Evolutionary conservation across 352 stramenopile species (phyloP).

Genomic region (Pythium oligandrum): DNA sequence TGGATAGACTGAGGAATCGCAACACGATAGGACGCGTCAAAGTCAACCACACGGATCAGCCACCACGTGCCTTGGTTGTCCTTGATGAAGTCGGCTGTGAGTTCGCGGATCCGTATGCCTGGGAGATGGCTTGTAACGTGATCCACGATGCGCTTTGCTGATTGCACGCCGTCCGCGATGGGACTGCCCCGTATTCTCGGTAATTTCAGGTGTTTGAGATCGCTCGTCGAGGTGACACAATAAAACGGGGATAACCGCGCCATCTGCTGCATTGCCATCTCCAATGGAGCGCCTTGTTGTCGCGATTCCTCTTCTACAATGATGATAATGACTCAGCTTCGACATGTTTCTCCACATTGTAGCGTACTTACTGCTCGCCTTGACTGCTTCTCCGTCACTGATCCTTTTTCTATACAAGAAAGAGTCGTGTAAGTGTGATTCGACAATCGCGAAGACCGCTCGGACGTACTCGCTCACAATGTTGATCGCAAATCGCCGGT

Average conservation of each 20-base stretch:
- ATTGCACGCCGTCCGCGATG: conserved; percentile 43
- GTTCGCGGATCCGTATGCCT: conserved; percentile 41
- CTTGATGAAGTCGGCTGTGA: conserved; percentile 72
- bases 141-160: conserved; percentile 51
- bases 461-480: conserved; percentile 60
- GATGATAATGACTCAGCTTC: neutral
- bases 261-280: conserved; percentile 18
- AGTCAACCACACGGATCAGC: conserved; percentile 59
- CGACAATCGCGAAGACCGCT: no score
- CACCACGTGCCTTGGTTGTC: conserved; percentile 56
- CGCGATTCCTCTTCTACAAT: conserved; percentile 2
- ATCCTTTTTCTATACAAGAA: conserved; percentile 12
- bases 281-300: conserved; percentile 14
- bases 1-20: conserved; percentile 21
- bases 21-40: conserved; percentile 36
- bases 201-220: conserved; percentile 26
- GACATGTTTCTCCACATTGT: no score
- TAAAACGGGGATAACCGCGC: conserved; percentile 14
- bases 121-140: conserved; percentile 61
- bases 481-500: conserved; percentile 67
- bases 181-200: conserved; percentile 52
- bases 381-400: conserved; percentile 2
- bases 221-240: conserved; percentile 19
- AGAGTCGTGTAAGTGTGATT: no score
- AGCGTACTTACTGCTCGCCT: no score